These are phyloP conservation scores for Fusarium tricinctum DNA, from an alignment of 2,329 filamentous ascomycete genomes.

Conservation along the genomic window DNA sequence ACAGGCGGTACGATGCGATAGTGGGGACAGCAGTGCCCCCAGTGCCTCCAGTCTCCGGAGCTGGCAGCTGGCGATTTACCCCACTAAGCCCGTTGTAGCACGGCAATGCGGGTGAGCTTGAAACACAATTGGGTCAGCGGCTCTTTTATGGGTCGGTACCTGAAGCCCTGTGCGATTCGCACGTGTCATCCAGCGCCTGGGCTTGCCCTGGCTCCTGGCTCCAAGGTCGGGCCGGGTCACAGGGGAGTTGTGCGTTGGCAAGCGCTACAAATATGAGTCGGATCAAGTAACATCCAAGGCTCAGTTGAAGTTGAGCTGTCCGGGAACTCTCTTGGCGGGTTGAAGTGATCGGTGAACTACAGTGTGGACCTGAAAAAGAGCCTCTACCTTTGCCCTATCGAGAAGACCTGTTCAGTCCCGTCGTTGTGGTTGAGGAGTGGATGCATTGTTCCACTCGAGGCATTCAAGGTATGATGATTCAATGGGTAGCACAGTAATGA, in stretches of 20 bases:
- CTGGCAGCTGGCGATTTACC: slow-evolving; percentile 23
- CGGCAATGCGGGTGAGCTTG: slow-evolving; percentile 43
- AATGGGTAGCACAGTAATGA: slow-evolving; percentile 33
- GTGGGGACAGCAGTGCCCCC: slow-evolving; percentile 26
- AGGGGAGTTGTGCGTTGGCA: slow-evolving; percentile 43
- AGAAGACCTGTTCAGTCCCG: slow-evolving; percentile 28
- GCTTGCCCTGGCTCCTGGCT: slow-evolving; percentile 23
- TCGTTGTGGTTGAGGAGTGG: slow-evolving; percentile 33
- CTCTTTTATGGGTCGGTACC: slow-evolving; percentile 34
- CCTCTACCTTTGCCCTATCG: slow-evolving; percentile 15
- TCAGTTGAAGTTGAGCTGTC: slow-evolving; percentile 10
- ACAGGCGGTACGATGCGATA: slow-evolving; percentile 39
- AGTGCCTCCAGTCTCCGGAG: slow-evolving; percentile 6
- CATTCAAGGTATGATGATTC: slow-evolving; percentile 30
- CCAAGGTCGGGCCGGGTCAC: slow-evolving; percentile 41
- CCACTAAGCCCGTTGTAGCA: slow-evolving; percentile 22
- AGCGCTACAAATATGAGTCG: slow-evolving; percentile 32
- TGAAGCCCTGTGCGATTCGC: slow-evolving; percentile 46
- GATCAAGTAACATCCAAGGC: slow-evolving; percentile 12
- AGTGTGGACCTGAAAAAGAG: slow-evolving; percentile 19
- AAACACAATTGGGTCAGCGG: slow-evolving; percentile 31
- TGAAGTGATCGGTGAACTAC: slow-evolving; percentile 2
- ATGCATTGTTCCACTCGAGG: slow-evolving; percentile 22
- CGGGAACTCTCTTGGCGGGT: slow-evolving; percentile 6
- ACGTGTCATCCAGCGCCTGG: slow-evolving; percentile 41